Percentiles rank a stretch among this genome's conserved stretches.
These are phyloP conservation scores for Globisporangium alternatum DNA, from an alignment of 352 stramenopile species.

Conservation along the genomic window DNA sequence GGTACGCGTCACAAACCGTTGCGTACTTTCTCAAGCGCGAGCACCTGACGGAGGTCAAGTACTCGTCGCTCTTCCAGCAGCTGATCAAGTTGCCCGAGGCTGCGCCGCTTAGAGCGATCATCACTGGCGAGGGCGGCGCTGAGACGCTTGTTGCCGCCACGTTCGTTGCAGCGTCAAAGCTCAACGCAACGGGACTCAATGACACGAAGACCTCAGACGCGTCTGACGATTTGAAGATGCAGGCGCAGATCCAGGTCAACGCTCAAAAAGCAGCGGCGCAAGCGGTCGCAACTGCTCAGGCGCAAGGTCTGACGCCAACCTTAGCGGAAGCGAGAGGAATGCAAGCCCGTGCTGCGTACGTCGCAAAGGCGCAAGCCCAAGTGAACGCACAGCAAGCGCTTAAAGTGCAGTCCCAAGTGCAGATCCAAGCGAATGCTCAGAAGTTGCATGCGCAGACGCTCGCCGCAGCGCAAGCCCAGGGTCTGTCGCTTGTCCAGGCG, in stretches of 20 bases:
- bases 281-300: conserved; percentile 69
- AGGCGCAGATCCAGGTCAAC: conserved; percentile 84
- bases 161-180: conserved; percentile 80
- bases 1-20: conserved; percentile 81
- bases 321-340: conserved; percentile 74
- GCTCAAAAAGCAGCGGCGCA: conserved; percentile 82
- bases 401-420: conserved; percentile 84
- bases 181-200: conserved; percentile 34
- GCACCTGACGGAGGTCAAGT: conserved; percentile 79
- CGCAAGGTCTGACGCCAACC: conserved; percentile 70
- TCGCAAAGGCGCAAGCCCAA: conserved; percentile 85
- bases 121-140: conserved; percentile 86
- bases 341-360: conserved; percentile 79
- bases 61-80: conserved; percentile 93
- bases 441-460: conserved; percentile 86
- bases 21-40: conserved; percentile 89
- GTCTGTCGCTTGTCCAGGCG: conserved; percentile 80
- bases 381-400: conserved; percentile 79
- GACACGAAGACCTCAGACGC: conserved; percentile 35
- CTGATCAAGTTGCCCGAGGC: conserved; percentile 92
- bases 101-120: conserved; percentile 77
- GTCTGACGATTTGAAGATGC: conserved; percentile 75
- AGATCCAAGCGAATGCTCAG: conserved; percentile 88
- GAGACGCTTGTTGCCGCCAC: conserved; percentile 91
- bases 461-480: conserved; percentile 79